Evolutionary conservation across 2,329 filamentous ascomycete genomes (phyloP).

Genomic region (Diaporthe amygdali): DNA sequence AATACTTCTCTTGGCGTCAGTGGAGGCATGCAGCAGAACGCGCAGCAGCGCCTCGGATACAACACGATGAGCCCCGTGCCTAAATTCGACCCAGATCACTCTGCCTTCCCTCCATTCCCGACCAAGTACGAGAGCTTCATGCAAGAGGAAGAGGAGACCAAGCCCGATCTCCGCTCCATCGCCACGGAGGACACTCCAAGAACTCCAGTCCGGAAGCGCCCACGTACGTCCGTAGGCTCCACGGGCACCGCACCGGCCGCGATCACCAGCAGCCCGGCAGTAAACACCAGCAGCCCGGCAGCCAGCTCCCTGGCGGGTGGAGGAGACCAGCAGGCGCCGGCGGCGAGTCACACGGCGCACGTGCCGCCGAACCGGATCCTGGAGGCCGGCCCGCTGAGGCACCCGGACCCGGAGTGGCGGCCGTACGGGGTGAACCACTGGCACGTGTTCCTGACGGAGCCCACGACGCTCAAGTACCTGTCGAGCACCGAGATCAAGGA

Average conservation of each 20-base stretch:
- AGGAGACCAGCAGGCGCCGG: neutral
- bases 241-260: neutral
- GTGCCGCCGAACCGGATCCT: conserved; percentile 15
- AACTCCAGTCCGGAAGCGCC: neutral
- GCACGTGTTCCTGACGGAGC: conserved; percentile 10
- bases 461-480: conserved; percentile 2
- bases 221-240: neutral
- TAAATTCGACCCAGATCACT: neutral
- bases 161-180: neutral
- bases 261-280: neutral
- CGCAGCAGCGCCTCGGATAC: neutral
- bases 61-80: neutral
- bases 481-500: conserved; percentile 23
- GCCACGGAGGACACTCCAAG: neutral
- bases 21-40: neutral
- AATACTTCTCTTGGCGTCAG: neutral
- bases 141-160: neutral
- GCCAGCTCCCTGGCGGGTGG: neutral
- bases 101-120: neutral
- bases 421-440: conserved; percentile 22
- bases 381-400: neutral
- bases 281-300: neutral
- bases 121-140: neutral
- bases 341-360: neutral
- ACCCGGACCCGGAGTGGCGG: conserved; percentile 20